Evolutionary conservation across 164 flowering plant species (phyloP).

Genomic region (Vitis riparia): DNA sequence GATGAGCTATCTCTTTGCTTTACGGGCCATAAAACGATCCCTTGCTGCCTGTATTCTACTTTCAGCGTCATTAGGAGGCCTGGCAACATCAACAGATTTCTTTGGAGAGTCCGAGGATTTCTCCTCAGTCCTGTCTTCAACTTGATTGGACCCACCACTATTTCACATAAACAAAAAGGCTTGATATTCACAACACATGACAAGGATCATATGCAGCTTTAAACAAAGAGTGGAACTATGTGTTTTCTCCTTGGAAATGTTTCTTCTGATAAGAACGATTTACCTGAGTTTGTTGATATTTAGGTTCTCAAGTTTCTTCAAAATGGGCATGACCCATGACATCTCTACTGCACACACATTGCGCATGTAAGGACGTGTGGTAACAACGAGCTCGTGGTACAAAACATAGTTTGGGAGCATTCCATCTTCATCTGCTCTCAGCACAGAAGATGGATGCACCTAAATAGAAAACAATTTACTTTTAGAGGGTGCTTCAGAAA

Average conservation of each 20-base stretch:
- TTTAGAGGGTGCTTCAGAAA: neutral
- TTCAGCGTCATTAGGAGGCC: conserved; percentile 39
- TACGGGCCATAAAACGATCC: conserved; percentile 51
- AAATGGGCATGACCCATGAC: conserved; percentile 69
- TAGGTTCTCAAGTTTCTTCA: conserved; percentile 68
- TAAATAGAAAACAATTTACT: conserved; percentile 19
- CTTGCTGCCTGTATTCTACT: conserved; percentile 63
- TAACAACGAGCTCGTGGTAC: conserved; percentile 68
- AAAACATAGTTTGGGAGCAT: conserved; percentile 66
- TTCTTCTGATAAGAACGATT: neutral
- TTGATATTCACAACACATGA: neutral
- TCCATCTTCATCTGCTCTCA: conserved; percentile 78
- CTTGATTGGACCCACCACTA: conserved; percentile 50
- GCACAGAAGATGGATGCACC: conserved; percentile 93
- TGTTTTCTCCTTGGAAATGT: neutral
- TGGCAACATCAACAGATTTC: conserved; percentile 25
- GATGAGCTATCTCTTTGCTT: conserved; percentile 26
- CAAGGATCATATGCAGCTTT: neutral
- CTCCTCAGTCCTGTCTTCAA: conserved; percentile 22
- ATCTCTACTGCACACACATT: conserved; percentile 73
- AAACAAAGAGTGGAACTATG: neutral
- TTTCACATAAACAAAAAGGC: conserved; percentile 11
- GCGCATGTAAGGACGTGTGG: conserved; percentile 71
- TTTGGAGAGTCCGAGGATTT: conserved; percentile 26
- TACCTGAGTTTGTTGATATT: conserved; percentile 74